A percentile compares a stretch with the other conserved stretches of the same genome.
Evolutionary conservation across 1,284 basidiomycete genomes (phyloP).

Genomic region (Ceratobasidium sp.): DNA sequence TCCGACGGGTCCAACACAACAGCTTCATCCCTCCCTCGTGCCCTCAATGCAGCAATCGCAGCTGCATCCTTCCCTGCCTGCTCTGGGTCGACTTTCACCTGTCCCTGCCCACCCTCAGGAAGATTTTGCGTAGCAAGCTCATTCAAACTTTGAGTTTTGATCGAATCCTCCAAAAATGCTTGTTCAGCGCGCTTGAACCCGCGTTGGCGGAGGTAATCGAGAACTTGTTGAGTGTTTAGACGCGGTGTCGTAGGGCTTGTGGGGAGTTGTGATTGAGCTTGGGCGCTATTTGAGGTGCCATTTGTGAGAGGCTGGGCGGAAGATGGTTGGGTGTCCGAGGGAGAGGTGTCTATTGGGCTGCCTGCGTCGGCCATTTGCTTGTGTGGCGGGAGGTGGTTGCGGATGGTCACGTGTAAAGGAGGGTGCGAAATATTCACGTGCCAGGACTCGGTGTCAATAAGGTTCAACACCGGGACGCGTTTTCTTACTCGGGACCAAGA

Average conservation of each 20-base stretch:
- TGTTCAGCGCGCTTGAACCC: slow-evolving; percentile 84
- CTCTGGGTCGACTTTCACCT: slow-evolving; percentile 58
- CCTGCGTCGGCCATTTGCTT: slow-evolving; percentile 18
- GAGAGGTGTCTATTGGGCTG: slow-evolving; percentile 22
- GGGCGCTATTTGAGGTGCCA: slow-evolving; percentile 5
- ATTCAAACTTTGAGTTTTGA: slow-evolving; percentile 24
- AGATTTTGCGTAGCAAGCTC: slow-evolving; percentile 67
- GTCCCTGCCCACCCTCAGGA: slow-evolving; percentile 67
- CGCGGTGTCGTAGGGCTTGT: slow-evolving; percentile 35
- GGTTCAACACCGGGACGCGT: too few relatives aligned
- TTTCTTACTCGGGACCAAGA: too few relatives aligned
- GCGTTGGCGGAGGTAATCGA: slow-evolving; percentile 85
- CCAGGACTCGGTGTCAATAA: too few relatives aligned
- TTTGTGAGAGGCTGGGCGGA: slow-evolving; percentile 21
- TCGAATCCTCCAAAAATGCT: slow-evolving; percentile 69
- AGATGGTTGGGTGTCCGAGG: slow-evolving; percentile 30
- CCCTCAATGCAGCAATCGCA: slow-evolving; percentile 76
- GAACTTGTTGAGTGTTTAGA: slow-evolving; percentile 56
- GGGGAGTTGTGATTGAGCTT: slow-evolving; percentile 1
- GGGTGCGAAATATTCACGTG: too few relatives aligned
- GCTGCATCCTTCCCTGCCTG: slow-evolving; percentile 53
- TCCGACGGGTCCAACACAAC: slow-evolving; percentile 88
- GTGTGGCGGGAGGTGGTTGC: neutral
- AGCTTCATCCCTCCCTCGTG: slow-evolving; percentile 83
- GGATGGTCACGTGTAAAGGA: too few relatives aligned